Evolutionary conservation across 805 yeast species (phyloP), one percentile per base, ranked within the genome.

Genomic region (Ogataea neopini): DNA sequence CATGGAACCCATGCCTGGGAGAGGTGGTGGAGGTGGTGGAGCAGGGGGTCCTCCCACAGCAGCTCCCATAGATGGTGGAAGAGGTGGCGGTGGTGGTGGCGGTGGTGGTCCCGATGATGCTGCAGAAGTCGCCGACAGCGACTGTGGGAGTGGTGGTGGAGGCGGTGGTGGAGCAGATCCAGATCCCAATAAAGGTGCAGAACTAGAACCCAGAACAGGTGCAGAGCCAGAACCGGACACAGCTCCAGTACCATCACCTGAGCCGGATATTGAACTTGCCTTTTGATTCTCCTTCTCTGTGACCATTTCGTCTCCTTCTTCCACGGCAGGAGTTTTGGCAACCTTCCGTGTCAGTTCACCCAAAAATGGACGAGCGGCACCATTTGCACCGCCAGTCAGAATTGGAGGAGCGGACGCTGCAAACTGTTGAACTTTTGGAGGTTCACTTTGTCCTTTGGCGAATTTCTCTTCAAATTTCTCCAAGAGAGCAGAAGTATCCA

Each of bases 261-360:
- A n/a, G n/a, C n/a, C n/a, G n/a, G n/a, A n/a, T n/a, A n/a, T 13
- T 11, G 30, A 28, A 28, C 14, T 9, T 28, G 30, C 6, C 30
- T 28, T 9, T 10, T 4, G 6, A 9, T 10, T 28, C 18, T 17
- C 20, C 33, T 33, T 23, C 17, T 15, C 1, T 29, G 30, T 22
- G 19, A 6, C 43, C 9, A n/a, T 44, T 10, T 45, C 50, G 7
- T 41, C 48, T 20, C 17, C 45, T 2, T 35, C 40, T n/a, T 8
- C 43, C 34, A 73, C 71, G 1, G 79, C 59, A 3, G 69, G 70
- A 3, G 70, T 59, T 47, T 68, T 76, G 6, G 64, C 68, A 10
- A 81, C 83, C 53, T 77, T 79, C 3, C 73, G 62, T 18, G 74
- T 69, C 53, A 82, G 66, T 57, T 82, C 87, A 40, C 73, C 69